Evolutionary conservation across 2,329 filamentous ascomycete species (phyloP).

Genomic region (Blumeriella jaapii): DNA sequence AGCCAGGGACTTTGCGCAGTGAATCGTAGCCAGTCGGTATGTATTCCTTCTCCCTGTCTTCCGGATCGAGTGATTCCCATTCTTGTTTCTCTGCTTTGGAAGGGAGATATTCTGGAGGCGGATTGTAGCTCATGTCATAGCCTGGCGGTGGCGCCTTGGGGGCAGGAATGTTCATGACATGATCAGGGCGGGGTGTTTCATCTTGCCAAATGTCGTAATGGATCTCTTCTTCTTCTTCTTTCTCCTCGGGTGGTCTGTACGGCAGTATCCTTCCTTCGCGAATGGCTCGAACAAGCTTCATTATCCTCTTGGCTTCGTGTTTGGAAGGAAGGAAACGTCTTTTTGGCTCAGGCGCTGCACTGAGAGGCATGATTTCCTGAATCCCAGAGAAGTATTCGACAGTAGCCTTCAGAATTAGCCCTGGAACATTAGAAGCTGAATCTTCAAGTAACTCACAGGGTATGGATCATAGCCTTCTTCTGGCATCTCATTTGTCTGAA

Average conservation of each 20-base stretch:
- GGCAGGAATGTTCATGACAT: constrained; percentile 89
- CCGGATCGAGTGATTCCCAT: constrained; percentile 79
- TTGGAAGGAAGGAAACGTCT: constrained; percentile 92
- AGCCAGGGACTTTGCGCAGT: constrained; percentile 83
- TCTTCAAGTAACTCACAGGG: constrained; percentile 42
- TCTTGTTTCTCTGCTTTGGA: constrained; percentile 70
- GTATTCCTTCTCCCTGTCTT: constrained; percentile 84
- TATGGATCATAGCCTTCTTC: constrained; percentile 89
- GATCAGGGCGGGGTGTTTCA: constrained; percentile 68
- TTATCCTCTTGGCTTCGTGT: constrained; percentile 89
- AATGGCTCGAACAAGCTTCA: constrained; percentile 95
- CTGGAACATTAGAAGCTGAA: background rate
- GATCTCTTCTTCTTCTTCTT: constrained; percentile 59
- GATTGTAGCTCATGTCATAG: constrained; percentile 94
- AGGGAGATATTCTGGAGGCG: constrained; percentile 86
- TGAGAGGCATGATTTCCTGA: constrained; percentile 87
- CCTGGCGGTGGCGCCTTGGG: constrained; percentile 88
- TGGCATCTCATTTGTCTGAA: constrained; percentile 81
- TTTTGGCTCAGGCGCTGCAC: constrained; percentile 90
- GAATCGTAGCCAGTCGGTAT: constrained; percentile 73
- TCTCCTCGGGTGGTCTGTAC: constrained; percentile 63
- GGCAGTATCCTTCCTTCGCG: constrained; percentile 88
- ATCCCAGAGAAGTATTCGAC: constrained; percentile 90
- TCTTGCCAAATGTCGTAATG: constrained; percentile 88
- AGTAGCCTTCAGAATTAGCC: constrained; percentile 46